Conservation (phyloP, 306 rosid genomes). For the Quercus aquifolioides region DNA sequence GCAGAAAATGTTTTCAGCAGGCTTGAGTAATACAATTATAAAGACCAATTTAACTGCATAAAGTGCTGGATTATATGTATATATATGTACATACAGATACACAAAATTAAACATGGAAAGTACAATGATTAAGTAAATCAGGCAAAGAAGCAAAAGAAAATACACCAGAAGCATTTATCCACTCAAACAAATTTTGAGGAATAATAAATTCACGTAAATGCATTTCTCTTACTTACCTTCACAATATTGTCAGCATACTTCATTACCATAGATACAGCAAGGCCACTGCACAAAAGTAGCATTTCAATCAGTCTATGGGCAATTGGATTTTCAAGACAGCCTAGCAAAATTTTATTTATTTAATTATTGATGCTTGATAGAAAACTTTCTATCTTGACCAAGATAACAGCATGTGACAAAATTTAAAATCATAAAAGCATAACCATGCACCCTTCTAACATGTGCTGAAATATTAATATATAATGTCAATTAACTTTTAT, state of each 20-base stretch:
- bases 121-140: too few species aligned
- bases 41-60: conserved; percentile 3
- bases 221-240: conserved; percentile 57
- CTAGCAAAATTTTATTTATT: not conserved
- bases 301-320: not conserved
- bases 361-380: not conserved
- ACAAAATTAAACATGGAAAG: too few species aligned
- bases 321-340: not conserved
- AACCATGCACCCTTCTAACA: not conserved
- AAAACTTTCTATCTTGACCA: not conserved
- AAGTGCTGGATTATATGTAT: too few species aligned
- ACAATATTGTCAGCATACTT: conserved; percentile 98
- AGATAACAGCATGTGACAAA: not conserved
- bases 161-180: too few species aligned
- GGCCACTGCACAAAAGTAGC: conserved; percentile 61
- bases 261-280: conserved; percentile 97
- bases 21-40: not conserved
- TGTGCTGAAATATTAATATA: not conserved
- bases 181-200: too few species aligned
- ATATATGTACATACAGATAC: too few species aligned
- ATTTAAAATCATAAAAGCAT: not conserved
- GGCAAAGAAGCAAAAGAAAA: too few species aligned
- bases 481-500: not conserved
- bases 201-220: conserved; percentile 5
- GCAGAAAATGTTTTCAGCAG: not conserved